A percentile compares a stretch with the other conserved stretches of the same genome.
Conservation (phyloP, 495 filamentous ascomycete genomes). For the Chaetomium fimeti region DNA sequence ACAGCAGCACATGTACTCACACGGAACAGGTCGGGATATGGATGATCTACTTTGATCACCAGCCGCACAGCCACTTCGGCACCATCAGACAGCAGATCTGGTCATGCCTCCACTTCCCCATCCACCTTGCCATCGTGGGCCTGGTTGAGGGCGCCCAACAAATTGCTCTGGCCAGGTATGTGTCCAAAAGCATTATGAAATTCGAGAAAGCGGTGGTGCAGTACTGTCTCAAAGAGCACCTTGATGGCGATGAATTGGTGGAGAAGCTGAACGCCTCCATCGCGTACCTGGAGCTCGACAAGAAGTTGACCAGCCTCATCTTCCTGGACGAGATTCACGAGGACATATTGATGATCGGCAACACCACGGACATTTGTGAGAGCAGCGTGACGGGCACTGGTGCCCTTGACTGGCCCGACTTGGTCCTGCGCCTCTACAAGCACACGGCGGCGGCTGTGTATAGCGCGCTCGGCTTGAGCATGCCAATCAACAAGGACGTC, state of each 20-base stretch:
- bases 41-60: constrained; percentile 65
- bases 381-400: constrained; percentile 3
- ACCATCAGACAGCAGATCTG: constrained; percentile 61
- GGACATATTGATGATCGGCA: constrained; percentile 12
- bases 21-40: constrained; percentile 39
- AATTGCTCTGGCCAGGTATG: constrained; percentile 36
- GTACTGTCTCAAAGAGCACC: constrained; percentile 30
- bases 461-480: constrained; percentile 21
- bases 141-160: constrained; percentile 57
- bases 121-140: constrained; percentile 62
- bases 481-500: constrained; percentile 19
- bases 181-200: constrained; percentile 9
- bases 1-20: not conserved
- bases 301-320: constrained; percentile 27
- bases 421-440: not conserved
- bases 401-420: constrained; percentile 13
- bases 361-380: constrained; percentile 24
- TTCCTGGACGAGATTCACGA: constrained; percentile 16
- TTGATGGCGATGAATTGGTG: constrained; percentile 31
- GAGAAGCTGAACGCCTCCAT: constrained; percentile 13
- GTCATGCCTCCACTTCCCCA: constrained; percentile 63
- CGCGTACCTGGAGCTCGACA: constrained; percentile 25
- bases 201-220: constrained; percentile 21
- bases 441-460: constrained; percentile 22
- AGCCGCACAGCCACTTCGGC: constrained; percentile 50